These are phyloP conservation scores for Pseudopyricularia javanii DNA, from an alignment of 2,329 filamentous ascomycete genomes.

Conservation along the genomic window DNA sequence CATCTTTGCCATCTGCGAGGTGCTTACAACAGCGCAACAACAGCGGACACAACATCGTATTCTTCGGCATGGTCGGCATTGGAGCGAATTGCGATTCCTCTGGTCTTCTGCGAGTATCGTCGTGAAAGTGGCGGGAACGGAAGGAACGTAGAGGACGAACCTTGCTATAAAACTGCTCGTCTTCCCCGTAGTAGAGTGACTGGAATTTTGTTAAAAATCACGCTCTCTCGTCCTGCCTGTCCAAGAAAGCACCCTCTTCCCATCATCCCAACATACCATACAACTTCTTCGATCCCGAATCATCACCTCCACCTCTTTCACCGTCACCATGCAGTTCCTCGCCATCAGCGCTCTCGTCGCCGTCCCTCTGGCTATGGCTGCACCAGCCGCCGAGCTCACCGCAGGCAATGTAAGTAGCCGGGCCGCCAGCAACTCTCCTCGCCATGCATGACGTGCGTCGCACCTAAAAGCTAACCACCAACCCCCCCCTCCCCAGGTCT, in stretches of 20 bases:
- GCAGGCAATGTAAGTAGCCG: not conserved
- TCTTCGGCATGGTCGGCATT: not conserved
- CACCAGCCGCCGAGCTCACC: not conserved
- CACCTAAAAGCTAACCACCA: not conserved
- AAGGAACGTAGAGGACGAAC: too few relatives aligned
- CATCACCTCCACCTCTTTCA: too few relatives aligned
- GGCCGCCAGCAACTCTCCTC: not conserved
- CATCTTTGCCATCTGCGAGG: not conserved
- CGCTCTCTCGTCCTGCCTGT: not conserved
- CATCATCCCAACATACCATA: not conserved
- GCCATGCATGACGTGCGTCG: not conserved
- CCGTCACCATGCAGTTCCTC: not conserved
- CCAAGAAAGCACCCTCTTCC: not conserved
- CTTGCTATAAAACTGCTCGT: not conserved
- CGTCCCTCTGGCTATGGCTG: not conserved
- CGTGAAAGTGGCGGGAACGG: too few relatives aligned
- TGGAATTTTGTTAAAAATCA: not conserved
- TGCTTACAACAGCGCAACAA: not conserved
- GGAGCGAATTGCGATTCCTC: not conserved
- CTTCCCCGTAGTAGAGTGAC: not conserved
- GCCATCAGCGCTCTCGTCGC: not conserved
- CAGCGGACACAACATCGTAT: not conserved
- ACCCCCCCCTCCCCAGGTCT: not conserved
- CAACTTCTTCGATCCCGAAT: not conserved
- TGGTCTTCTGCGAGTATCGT: not conserved